phyloP scores from a whole-genome alignment of 2,329 filamentous ascomycete species.

The Cercospora sp. region DNA sequence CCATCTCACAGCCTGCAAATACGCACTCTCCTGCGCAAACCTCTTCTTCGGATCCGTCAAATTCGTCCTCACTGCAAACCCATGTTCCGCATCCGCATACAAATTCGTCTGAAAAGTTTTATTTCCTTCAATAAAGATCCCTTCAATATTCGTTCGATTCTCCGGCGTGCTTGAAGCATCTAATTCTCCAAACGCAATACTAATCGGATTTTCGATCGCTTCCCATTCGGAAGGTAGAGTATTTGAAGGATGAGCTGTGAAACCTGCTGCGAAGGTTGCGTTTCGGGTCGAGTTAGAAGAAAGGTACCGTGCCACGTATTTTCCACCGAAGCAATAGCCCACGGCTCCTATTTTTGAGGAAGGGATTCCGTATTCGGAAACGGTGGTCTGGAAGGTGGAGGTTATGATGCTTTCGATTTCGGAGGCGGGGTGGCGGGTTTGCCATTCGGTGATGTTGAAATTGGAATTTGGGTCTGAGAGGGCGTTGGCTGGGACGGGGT shows the following conservation, averaged over 20 bases:
- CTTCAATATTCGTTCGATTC: constrained; percentile 31
- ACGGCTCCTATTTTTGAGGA: constrained; percentile 61
- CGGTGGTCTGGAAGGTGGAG: constrained; percentile 48
- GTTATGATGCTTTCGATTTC: constrained; percentile 52
- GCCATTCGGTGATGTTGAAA: constrained; percentile 48
- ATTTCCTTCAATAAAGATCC: constrained; percentile 33
- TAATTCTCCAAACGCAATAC: constrained; percentile 53
- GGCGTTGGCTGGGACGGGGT: constrained; percentile 33
- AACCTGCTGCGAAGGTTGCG: constrained; percentile 61
- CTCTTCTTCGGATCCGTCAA: constrained; percentile 34
- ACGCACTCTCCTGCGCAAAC: constrained; percentile 40
- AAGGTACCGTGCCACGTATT: constrained; percentile 69
- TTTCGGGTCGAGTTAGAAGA: constrained; percentile 42
- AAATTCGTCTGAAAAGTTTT: constrained; percentile 38
- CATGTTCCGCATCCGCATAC: constrained; percentile 39
- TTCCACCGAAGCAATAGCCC: constrained; percentile 76
- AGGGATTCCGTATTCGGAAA: constrained; percentile 48
- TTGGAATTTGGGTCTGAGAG: constrained; percentile 33
- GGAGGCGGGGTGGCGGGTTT: constrained; percentile 46
- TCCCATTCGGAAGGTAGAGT: constrained; percentile 65
- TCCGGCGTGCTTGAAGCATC: constrained; percentile 26
- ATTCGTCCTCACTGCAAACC: constrained; percentile 39
- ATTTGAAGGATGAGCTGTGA: constrained; percentile 69
- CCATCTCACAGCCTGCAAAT: constrained; percentile 39
- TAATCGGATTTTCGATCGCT: constrained; percentile 65